Conservation (phyloP, 495 filamentous ascomycete genomes). For the Podospora pseudoanserina region DNA sequence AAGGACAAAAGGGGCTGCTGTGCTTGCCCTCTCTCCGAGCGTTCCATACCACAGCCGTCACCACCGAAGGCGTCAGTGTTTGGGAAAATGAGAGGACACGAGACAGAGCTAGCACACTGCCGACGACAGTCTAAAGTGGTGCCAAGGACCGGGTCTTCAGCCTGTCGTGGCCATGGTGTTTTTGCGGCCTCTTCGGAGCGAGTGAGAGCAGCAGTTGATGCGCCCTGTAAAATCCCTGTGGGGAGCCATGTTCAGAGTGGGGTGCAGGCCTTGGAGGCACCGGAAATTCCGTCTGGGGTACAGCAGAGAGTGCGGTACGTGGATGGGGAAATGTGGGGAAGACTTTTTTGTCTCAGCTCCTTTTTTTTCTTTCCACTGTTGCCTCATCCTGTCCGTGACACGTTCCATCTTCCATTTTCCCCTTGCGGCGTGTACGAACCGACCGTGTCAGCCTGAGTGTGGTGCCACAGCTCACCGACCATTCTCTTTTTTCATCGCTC, state of each 20-base stretch:
- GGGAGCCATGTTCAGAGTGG: slow-evolving; percentile 1
- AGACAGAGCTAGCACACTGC: neutral
- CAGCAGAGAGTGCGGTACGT: neutral
- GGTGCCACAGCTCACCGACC: neutral
- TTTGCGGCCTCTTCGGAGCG: neutral
- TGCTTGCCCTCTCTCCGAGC: neutral
- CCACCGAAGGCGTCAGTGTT: slow-evolving; percentile 1
- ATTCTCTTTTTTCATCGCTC: neutral
- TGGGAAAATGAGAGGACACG: neutral
- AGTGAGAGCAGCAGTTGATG: neutral
- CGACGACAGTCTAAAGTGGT: neutral
- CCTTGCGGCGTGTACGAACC: neutral
- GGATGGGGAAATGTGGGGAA: slow-evolving; percentile 12
- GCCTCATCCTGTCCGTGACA: neutral
- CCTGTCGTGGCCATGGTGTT: neutral
- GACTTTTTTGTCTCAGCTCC: slow-evolving; percentile 5
- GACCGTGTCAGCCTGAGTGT: neutral
- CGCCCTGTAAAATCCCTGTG: neutral
- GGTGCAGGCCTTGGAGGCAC: slow-evolving; percentile 4
- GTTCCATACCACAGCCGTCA: neutral
- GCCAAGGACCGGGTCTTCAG: slow-evolving; percentile 1
- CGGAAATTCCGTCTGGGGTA: slow-evolving; percentile 21
- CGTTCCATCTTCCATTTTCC: neutral
- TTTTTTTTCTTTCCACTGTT: slow-evolving; percentile 2
- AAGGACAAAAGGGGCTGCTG: neutral